phyloP scores from a whole-genome alignment of 768 basidiomycete genomes.

The Peribolospora baueri region DNA sequence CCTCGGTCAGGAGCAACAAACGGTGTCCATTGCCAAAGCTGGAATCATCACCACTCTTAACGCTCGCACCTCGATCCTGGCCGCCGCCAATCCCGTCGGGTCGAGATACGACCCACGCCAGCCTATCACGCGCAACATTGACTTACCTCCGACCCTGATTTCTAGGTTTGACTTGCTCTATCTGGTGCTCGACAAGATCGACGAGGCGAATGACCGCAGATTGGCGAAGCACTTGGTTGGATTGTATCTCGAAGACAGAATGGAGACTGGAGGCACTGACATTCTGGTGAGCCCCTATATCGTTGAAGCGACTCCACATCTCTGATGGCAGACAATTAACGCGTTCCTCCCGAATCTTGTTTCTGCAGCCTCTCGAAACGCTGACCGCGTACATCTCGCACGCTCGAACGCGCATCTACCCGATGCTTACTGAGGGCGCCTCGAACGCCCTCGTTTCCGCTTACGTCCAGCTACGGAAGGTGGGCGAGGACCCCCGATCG shows the following conservation, averaged over 20 bases:
- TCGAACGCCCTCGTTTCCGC: conserved; percentile 56
- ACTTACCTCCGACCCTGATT: conserved; percentile 88
- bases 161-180: conserved; percentile 94
- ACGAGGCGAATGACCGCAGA: conserved; percentile 59
- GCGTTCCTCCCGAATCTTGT: background rate
- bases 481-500: conserved; percentile 63
- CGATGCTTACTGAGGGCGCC: conserved; percentile 63
- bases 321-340: background rate
- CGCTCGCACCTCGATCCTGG: conserved; percentile 36
- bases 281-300: conserved; percentile 36
- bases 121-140: conserved; percentile 86
- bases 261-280: conserved; percentile 39
- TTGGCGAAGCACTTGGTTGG: conserved; percentile 82
- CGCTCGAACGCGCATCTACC: conserved; percentile 61
- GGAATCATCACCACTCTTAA: conserved; percentile 32
- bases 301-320: background rate
- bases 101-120: conserved; percentile 80
- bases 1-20: conserved; percentile 32
- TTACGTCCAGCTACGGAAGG: conserved; percentile 83
- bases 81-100: conserved; percentile 89
- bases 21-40: conserved; percentile 31
- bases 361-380: conserved; percentile 51
- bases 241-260: conserved; percentile 76
- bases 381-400: conserved; percentile 88
- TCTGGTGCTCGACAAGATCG: conserved; percentile 79